phyloP scores from a whole-genome alignment of 2,329 filamentous ascomycete species.

The Berkeleyomyces basicola region DNA sequence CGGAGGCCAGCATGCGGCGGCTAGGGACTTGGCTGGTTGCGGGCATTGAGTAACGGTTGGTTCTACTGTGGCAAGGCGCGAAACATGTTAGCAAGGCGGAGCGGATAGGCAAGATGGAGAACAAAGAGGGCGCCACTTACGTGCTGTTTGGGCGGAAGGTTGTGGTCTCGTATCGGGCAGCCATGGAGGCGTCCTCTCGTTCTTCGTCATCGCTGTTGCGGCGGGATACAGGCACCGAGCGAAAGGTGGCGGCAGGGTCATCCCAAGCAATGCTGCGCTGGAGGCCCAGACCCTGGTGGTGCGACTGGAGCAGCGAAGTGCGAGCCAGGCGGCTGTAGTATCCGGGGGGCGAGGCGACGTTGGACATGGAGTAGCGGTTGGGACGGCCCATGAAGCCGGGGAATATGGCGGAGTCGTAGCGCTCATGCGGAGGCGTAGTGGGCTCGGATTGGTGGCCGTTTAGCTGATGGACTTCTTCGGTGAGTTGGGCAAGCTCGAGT shows the following conservation, averaged over 20 bases:
- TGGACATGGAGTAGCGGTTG: conserved; percentile 78
- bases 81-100: background rate
- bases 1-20: conserved; percentile 47
- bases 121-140: conserved; percentile 39
- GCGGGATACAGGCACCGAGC: conserved; percentile 71
- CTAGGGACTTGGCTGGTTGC: conserved; percentile 42
- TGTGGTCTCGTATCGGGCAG: conserved; percentile 50
- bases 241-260: conserved; percentile 54
- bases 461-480: conserved; percentile 52
- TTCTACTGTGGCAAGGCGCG: background rate
- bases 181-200: conserved; percentile 43
- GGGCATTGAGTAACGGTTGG: conserved; percentile 89
- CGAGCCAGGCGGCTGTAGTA: conserved; percentile 56
- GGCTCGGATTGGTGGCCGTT: conserved; percentile 80
- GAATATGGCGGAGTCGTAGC: conserved; percentile 54
- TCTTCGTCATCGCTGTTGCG: conserved; percentile 77
- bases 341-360: conserved; percentile 66
- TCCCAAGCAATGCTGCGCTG: conserved; percentile 39
- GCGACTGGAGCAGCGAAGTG: conserved; percentile 44
- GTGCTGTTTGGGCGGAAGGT: conserved; percentile 58
- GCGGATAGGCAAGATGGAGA: background rate
- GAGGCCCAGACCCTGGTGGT: conserved; percentile 43
- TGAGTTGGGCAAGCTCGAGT: conserved; percentile 69
- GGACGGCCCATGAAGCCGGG: conserved; percentile 66
- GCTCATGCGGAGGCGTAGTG: conserved; percentile 88